A percentile compares a stretch with the other conserved stretches of the same genome.
These are phyloP conservation scores for Tilletiopsis washingtonensis DNA, from an alignment of 1,284 basidiomycete species.

Conservation along the genomic window DNA sequence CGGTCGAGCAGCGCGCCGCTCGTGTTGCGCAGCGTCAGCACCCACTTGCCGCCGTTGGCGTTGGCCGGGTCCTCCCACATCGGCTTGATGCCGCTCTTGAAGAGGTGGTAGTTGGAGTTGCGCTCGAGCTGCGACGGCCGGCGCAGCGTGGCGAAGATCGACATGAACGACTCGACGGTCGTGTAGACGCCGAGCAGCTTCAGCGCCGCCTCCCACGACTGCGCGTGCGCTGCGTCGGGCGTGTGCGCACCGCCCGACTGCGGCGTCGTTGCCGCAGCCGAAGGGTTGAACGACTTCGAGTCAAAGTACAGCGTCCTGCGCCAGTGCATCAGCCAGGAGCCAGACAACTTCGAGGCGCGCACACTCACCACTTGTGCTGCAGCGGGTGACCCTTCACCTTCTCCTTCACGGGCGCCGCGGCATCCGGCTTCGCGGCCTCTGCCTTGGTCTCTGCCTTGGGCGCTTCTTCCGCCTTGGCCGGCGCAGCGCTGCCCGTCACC, in stretches of 20 bases:
- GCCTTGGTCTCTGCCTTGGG: conserved; percentile 1
- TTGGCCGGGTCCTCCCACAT: conserved; percentile 97
- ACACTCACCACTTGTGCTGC: conserved; percentile 66
- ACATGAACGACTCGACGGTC: conserved; percentile 71
- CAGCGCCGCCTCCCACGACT: conserved; percentile 29
- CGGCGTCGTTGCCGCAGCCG: not conserved
- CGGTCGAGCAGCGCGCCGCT: conserved; percentile 70
- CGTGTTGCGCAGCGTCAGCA: conserved; percentile 71
- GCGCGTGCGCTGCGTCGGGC: conserved; percentile 64
- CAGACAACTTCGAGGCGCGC: no score
- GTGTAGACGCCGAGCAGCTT: conserved; percentile 33
- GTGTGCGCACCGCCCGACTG: conserved; percentile 44
- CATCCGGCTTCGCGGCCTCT: not conserved
- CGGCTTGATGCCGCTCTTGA: conserved; percentile 76
- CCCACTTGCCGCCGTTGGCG: conserved; percentile 85
- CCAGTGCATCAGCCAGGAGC: not conserved
- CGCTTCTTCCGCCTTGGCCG: conserved; percentile 6
- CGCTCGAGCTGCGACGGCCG: conserved; percentile 76
- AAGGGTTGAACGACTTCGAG: conserved; percentile 53
- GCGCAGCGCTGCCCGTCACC: conserved; percentile 5
- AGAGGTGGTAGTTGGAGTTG: conserved; percentile 86
- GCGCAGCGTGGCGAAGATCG: conserved; percentile 90
- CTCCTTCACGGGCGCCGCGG: not conserved
- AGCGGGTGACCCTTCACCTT: conserved; percentile 57
- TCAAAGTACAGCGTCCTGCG: conserved; percentile 76